Base-by-base conservation (phyloP, 1,284 basidiomycete species). In the Leccinum variabile region DNA sequence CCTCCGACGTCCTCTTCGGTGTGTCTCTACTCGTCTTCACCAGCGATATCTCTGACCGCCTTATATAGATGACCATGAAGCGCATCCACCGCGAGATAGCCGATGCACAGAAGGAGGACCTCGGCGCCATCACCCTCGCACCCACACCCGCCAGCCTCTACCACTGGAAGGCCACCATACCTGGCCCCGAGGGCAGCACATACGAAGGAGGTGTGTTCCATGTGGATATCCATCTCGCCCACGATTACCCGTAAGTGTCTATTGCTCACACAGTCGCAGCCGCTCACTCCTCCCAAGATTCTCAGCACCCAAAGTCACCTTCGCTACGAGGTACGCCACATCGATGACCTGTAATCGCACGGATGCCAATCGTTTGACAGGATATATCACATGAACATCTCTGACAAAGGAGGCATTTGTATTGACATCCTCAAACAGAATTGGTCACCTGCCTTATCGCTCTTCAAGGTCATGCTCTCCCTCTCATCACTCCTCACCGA, bases 351-450 rank as follows among this genome's bases (percentile, higher is more conserved):
- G 16, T 33, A 14, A 5, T 22, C 6, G 18, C 41, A 14, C 46
- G 32, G 14, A 32, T 4, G 14, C 33, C 50, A 13, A 73, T 53
- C 10, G n/a, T 16, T 13, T 49, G n/a, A 25, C 52, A 93, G 91
- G 71, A 93, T 95, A 73, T 95, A 95, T 72, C 94, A 96, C 71
- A 95, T 95, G 90, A 96, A 96, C 72, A 92, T 96, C 62, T 89
- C 89, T 60, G 88, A 90, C 59, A 83, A 84, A 57, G 89, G 89
- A 53, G 82, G 80, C 66, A 85, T 91, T 58, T 91, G 89, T 70
- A 89, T 90, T 66, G 88, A 95, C 76, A 91, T 95, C 55, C 82
- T 95, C 64, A 95, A 96, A 78, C 84, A 86, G 69, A 91, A 92
- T 68, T 96, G 94, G 94, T 94, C 92, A 0, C 94, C 94, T 2